phyloP scores from a whole-genome alignment of 495 filamentous ascomycete genomes.

The Penicillium paxilli region DNA sequence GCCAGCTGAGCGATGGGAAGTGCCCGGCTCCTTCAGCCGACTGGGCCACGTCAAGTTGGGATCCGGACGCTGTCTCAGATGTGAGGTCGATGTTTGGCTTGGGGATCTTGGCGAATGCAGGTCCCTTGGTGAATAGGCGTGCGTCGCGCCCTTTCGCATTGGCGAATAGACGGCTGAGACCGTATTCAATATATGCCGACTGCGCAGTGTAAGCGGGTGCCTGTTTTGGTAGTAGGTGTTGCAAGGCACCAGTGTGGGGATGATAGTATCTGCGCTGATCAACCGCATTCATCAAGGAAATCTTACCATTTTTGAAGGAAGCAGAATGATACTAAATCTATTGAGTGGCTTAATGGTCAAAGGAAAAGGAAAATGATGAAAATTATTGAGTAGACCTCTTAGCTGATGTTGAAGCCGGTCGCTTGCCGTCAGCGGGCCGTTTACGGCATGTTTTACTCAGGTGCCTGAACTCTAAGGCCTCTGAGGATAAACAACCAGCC shows the following conservation, averaged over 20 bases:
- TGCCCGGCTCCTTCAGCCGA: conserved; percentile 39
- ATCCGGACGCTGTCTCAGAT: conserved; percentile 42
- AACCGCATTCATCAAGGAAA: too few relatives aligned
- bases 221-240: too few relatives aligned
- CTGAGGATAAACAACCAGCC: not conserved
- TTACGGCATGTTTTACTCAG: not conserved
- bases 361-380: not conserved
- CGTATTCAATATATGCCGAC: conserved; percentile 37
- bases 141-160: conserved; percentile 42
- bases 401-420: not conserved
- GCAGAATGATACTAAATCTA: too few relatives aligned
- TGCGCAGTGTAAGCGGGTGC: not conserved
- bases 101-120: conserved; percentile 41
- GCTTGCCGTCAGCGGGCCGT: conserved; percentile 7
- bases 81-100: conserved; percentile 45
- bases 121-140: conserved; percentile 45
- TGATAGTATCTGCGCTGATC: too few relatives aligned
- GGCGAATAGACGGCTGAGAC: conserved; percentile 31
- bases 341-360: too few relatives aligned
- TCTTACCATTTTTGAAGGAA: too few relatives aligned
- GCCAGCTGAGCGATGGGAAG: conserved; percentile 48
- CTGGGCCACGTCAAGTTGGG: conserved; percentile 39
- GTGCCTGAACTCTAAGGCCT: not conserved
- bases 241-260: not conserved
- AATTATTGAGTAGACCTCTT: not conserved